These are phyloP conservation scores for Fraxinus nigra DNA, from an alignment of 305 asterid species.

Conservation along the genomic window DNA sequence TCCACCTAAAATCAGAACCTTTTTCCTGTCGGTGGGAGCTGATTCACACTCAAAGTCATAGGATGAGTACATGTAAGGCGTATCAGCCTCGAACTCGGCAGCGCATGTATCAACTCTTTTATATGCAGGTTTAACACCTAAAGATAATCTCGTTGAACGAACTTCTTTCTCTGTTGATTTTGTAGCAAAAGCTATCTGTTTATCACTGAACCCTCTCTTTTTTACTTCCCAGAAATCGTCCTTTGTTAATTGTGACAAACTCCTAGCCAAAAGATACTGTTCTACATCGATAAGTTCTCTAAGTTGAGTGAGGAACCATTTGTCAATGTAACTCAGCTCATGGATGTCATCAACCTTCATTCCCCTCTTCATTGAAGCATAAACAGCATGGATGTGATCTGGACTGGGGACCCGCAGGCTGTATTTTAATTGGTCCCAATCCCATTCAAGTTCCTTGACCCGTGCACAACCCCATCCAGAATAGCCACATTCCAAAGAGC, in stretches of 20 bases:
- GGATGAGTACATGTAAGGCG: constrained; percentile 93
- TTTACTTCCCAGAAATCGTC: constrained; percentile 92
- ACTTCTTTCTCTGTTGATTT: constrained; percentile 76
- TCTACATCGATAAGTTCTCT: constrained; percentile 87
- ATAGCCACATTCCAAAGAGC: constrained; percentile 78
- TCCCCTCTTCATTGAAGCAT: constrained; percentile 94
- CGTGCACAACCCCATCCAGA: constrained; percentile 92
- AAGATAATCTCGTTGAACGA: constrained; percentile 63
- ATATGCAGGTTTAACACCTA: constrained; percentile 82
- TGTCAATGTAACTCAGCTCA: constrained; percentile 71
- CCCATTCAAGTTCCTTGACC: constrained; percentile 84
- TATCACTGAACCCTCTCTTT: constrained; percentile 94
- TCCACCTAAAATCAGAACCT: constrained; percentile 91
- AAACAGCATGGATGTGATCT: constrained; percentile 80
- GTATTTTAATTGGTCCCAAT: constrained; percentile 75
- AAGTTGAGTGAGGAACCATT: constrained; percentile 89
- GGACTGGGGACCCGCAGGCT: constrained; percentile 84
- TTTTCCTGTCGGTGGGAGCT: constrained; percentile 66
- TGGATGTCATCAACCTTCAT: constrained; percentile 84
- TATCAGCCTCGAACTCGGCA: constrained; percentile 96
- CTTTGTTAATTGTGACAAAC: constrained; percentile 60
- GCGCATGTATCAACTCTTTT: constrained; percentile 97
- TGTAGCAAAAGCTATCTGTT: constrained; percentile 78
- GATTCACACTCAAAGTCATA: constrained; percentile 93
- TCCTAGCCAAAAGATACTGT: constrained; percentile 53